phyloP scores from a whole-genome alignment of 345 rosid species.

The Euphorbia pulcherrima region DNA sequence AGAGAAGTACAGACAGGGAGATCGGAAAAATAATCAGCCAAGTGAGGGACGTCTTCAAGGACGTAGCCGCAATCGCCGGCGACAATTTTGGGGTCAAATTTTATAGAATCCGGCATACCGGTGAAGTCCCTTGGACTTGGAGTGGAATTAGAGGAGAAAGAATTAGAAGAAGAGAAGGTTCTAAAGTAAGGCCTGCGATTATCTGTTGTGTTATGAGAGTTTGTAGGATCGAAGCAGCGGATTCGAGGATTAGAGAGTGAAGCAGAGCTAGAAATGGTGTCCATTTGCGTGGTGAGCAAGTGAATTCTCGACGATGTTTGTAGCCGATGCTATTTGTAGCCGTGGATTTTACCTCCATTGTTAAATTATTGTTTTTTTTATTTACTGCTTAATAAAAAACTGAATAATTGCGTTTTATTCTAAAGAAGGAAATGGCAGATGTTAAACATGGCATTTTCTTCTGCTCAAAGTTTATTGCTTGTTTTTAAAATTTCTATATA shows the following conservation, averaged over 20 bases:
- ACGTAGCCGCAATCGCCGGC: slow-evolving; percentile 39
- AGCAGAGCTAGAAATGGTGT: slow-evolving; percentile 39
- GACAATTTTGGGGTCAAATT: slow-evolving; percentile 30
- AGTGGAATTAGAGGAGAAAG: neutral
- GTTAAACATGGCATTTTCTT: too few relatives aligned
- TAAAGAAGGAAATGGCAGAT: too few relatives aligned
- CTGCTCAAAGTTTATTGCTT: too few relatives aligned
- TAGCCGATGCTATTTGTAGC: slow-evolving; percentile 17
- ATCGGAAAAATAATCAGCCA: slow-evolving; percentile 40
- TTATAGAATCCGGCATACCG: neutral
- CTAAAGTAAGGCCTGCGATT: slow-evolving; percentile 2
- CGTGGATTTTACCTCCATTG: slow-evolving; percentile 2
- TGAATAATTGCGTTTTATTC: too few relatives aligned
- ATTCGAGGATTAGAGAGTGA: slow-evolving; percentile 24
- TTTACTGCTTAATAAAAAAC: too few relatives aligned
- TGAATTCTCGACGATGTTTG: neutral
- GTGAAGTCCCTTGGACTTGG: neutral
- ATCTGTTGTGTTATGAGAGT: neutral
- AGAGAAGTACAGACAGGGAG: slow-evolving; percentile 29
- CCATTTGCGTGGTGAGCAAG: slow-evolving; percentile 19
- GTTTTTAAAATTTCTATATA: too few relatives aligned
- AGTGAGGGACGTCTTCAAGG: slow-evolving; percentile 53
- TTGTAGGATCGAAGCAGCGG: slow-evolving; percentile 44
- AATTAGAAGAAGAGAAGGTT: neutral
- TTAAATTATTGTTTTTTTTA: too few relatives aligned